Base-by-base conservation (phyloP, 2,329 filamentous ascomycete species). In the Hypoxylon sp. region DNA sequence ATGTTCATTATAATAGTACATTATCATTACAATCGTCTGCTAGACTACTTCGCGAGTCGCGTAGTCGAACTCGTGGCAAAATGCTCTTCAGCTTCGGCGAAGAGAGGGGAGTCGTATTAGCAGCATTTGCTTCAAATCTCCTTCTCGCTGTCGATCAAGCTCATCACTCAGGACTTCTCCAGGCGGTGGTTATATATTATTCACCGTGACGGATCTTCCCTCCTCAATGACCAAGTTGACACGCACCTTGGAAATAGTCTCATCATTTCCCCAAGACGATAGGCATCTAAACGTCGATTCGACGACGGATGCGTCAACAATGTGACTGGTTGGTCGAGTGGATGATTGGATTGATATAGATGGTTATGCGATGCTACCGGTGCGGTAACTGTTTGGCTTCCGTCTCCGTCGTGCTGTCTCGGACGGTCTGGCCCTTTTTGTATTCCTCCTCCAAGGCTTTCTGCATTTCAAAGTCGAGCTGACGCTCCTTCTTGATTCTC, bases 391-490 rank as follows among this genome's bases (percentile, higher is more conserved):
- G 24, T 30, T 68, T 72, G 8, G 61, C 26, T 18, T 68, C 59
- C 18, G 66, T 12, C 6, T 73, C 70, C 16, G 50, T 51, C n/a
- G 67, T 58, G 28, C 59, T 69, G 14, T 69, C 66, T 56, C 65
- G 69, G 18, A 98, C 94, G 3, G 83, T 91, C 81, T 99, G 96
- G 30, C 93, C 84, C 78, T 95, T 95, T 77, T 90, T 89, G 79
- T 97, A 98, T 78, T 99, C 92, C 73, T 91, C 87, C 80, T 98
- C 94, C 49, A 99, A 82, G 5, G 86, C 87, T 68, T 85, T 87
- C 77, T 99, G 96, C 87, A 97, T 88, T 70, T 98, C 94, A 75
- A 99, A 99, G 77, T 99, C 96, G 53, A 93, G 87, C 78, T 96
- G 92, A 63, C 96, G 90, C 78, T 99, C 96, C 70, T 88, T 87